A percentile compares a stretch with the other conserved stretches of the same genome.
Evolutionary conservation across 495 filamentous ascomycete genomes (phyloP).

Genomic region (Aspergillus coremiiformis): DNA sequence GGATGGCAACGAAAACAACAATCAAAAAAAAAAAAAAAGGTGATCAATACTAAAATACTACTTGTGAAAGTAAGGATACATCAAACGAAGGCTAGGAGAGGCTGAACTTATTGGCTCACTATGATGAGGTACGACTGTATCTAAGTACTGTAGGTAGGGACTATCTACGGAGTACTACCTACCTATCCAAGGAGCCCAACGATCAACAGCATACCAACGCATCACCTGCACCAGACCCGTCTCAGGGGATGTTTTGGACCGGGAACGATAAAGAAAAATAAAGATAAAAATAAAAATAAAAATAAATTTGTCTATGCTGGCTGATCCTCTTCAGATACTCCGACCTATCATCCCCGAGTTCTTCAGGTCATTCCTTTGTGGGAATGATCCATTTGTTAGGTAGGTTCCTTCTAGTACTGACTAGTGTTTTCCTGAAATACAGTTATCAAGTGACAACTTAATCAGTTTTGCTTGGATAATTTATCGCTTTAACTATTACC

Average conservation of each 20-base stretch:
- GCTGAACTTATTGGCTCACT: neutral
- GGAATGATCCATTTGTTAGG: neutral
- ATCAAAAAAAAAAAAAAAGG: neutral
- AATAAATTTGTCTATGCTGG: neutral
- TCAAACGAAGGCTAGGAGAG: constrained; percentile 2
- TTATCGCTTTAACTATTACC: neutral
- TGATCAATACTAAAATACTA: no score
- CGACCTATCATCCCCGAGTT: neutral
- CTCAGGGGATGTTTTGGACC: neutral
- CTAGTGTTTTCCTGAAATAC: no score
- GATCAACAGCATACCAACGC: constrained; percentile 7
- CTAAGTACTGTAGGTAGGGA: no score
- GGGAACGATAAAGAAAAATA: neutral
- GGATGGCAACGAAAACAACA: neutral
- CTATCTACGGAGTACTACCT: no score
- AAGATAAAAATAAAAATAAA: no score
- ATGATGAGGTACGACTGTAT: no score
- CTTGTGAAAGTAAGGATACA: constrained; percentile 9
- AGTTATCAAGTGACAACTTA: no score
- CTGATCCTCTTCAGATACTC: neutral
- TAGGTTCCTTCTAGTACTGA: no score
- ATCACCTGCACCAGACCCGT: constrained; percentile 12
- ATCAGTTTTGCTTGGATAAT: no score
- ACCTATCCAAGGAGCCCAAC: constrained; percentile 10
- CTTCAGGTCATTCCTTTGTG: neutral